Percentiles rank a stretch among this genome's conserved stretches.
phyloP scores from a whole-genome alignment of 140 eudicot genomes.

The Stevia rebaudiana region DNA sequence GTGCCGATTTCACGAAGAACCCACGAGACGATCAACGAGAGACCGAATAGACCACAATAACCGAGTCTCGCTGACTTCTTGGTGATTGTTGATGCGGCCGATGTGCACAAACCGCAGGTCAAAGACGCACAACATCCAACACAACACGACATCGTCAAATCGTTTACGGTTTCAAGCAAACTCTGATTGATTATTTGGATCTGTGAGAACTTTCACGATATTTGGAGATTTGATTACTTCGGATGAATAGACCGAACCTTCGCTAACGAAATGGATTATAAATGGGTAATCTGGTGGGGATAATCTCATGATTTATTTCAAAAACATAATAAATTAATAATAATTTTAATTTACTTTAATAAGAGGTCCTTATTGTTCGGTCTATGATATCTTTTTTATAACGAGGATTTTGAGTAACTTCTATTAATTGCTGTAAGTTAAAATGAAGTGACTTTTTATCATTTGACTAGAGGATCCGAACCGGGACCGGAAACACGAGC shows the following conservation, averaged over 20 bases:
- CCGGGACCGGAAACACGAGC: too few relatives aligned
- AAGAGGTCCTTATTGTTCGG: too few relatives aligned
- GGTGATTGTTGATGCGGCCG: constrained; percentile 87
- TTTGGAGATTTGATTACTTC: not conserved
- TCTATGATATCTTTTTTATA: too few relatives aligned
- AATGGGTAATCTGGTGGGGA: too few relatives aligned
- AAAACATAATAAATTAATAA: too few relatives aligned
- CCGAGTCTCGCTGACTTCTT: constrained; percentile 71
- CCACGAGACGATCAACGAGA: constrained; percentile 77
- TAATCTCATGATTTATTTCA: too few relatives aligned
- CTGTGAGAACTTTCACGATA: constrained; percentile 11
- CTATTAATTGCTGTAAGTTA: too few relatives aligned
- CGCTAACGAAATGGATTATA: too few relatives aligned
- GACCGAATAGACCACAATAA: constrained; percentile 84
- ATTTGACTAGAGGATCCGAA: too few relatives aligned
- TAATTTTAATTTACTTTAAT: too few relatives aligned
- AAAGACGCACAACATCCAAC: constrained; percentile 76
- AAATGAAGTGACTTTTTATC: too few relatives aligned
- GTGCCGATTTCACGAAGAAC: constrained; percentile 77
- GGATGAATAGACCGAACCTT: not conserved
- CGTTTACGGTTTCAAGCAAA: constrained; percentile 1
- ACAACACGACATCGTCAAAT: constrained; percentile 67
- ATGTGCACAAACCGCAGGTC: constrained; percentile 84
- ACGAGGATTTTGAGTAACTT: too few relatives aligned
- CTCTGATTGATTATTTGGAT: constrained; percentile 10